Evolutionary conservation across 768 basidiomycete genomes (phyloP).

Genomic region (Leccinum arenicola): DNA sequence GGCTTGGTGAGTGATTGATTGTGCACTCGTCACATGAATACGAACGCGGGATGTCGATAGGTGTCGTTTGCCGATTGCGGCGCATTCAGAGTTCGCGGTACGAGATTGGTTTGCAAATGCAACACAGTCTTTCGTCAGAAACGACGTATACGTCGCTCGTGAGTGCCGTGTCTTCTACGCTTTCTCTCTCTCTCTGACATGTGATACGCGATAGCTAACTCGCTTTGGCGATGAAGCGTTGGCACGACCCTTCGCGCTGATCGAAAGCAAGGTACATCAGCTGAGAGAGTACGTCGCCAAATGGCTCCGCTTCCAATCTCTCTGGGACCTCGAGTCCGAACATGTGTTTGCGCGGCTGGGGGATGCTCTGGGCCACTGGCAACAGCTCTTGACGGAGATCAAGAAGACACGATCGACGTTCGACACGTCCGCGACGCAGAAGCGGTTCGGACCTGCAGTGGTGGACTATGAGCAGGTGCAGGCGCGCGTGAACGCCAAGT

Average conservation of each 20-base stretch:
- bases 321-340: slow-evolving; percentile 98
- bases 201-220: slow-evolving; percentile 51
- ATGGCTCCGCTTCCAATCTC: slow-evolving; percentile 98
- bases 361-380: slow-evolving; percentile 91
- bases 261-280: slow-evolving; percentile 85
- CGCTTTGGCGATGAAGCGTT: slow-evolving; percentile 71
- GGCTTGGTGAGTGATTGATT: slow-evolving; percentile 57
- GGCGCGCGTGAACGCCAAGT: slow-evolving; percentile 95
- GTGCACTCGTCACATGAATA: not conserved
- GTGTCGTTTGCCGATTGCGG: slow-evolving; percentile 81
- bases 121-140: slow-evolving; percentile 59
- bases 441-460: slow-evolving; percentile 88
- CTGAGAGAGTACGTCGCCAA: slow-evolving; percentile 91
- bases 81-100: slow-evolving; percentile 95
- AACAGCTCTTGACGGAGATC: slow-evolving; percentile 93
- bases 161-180: not conserved
- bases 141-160: slow-evolving; percentile 79
- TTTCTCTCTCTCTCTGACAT: slow-evolving; percentile 8
- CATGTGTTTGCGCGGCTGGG: slow-evolving; percentile 95
- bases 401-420: slow-evolving; percentile 96
- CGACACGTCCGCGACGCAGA: slow-evolving; percentile 93
- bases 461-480: slow-evolving; percentile 99
- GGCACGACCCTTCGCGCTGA: slow-evolving; percentile 76
- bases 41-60: slow-evolving; percentile 38
- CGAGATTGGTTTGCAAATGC: slow-evolving; percentile 94